Percentiles rank a stretch among this genome's conserved stretches.
These are phyloP conservation scores for Fusarium sp. DNA, from an alignment of 2,329 filamentous ascomycete species.

Conservation along the genomic window DNA sequence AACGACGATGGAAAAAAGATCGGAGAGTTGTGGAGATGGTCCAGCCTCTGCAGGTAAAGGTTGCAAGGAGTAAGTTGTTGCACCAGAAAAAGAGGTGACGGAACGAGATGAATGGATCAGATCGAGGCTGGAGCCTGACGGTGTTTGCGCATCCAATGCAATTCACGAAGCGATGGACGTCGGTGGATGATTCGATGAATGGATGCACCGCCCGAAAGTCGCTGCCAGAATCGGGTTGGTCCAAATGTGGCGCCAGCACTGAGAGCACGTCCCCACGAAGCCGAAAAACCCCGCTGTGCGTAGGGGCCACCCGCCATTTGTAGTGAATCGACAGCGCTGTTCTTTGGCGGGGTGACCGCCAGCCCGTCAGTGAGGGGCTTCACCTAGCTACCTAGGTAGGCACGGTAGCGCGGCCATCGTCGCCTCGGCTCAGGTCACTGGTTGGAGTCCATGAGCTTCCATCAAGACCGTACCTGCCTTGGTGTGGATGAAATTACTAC, in stretches of 20 bases:
- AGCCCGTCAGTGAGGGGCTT: constrained; percentile 24
- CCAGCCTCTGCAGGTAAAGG: background rate
- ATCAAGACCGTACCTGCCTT: constrained; percentile 12
- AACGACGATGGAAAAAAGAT: constrained; percentile 6
- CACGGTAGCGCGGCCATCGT: constrained; percentile 25
- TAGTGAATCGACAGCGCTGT: constrained; percentile 3
- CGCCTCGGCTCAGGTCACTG: constrained; percentile 32
- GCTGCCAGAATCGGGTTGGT: constrained; percentile 15
- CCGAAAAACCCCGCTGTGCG: constrained; percentile 29
- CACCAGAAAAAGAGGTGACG: background rate
- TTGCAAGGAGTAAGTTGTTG: background rate
- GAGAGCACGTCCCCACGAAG: constrained; percentile 9
- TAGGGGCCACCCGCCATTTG: background rate
- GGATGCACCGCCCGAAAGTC: background rate
- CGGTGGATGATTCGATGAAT: constrained; percentile 43
- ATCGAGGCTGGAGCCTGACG: constrained; percentile 29
- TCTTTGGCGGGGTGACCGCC: constrained; percentile 24
- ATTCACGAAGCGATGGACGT: constrained; percentile 34
- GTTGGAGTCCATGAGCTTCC: constrained; percentile 9
- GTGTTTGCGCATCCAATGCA: constrained; percentile 31
- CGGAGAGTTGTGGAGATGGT: background rate
- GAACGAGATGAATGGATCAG: constrained; percentile 8
- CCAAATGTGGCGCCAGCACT: constrained; percentile 32
- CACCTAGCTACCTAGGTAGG: background rate
- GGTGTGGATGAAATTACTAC: constrained; percentile 19